Conservation (phyloP, 768 basidiomycete genomes). For the Dioszegia hungarica region DNA sequence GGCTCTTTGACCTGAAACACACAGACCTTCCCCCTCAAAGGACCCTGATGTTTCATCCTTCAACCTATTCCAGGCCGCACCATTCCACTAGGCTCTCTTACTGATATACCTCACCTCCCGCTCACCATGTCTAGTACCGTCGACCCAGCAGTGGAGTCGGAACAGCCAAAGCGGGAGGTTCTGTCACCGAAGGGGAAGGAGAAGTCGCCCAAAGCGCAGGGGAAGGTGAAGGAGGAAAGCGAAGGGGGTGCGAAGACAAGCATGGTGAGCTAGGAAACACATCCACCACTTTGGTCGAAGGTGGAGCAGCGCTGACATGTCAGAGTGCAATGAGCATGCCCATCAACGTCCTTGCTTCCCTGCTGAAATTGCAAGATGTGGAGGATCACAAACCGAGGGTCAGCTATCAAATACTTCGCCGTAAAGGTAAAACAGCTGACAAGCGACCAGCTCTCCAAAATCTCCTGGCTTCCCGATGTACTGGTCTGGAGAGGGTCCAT, state of each 20-base stretch:
- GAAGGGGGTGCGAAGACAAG: not conserved
- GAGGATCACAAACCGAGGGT: constrained; percentile 43
- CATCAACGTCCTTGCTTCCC: constrained; percentile 26
- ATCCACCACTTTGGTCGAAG: too few species aligned
- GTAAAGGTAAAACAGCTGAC: not conserved
- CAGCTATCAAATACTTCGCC: not conserved
- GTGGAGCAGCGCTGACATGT: not conserved
- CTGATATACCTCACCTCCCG: too few species aligned
- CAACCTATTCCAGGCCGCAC: too few species aligned
- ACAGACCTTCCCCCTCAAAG: too few species aligned
- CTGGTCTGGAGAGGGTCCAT: constrained; percentile 77
- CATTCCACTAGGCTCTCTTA: too few species aligned
- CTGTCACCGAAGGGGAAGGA: not conserved
- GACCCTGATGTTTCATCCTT: too few species aligned
- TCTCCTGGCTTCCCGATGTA: constrained; percentile 83
- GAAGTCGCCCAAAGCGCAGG: not conserved
- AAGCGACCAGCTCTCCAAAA: constrained; percentile 30
- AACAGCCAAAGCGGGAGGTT: too few species aligned
- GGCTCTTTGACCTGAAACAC: too few species aligned
- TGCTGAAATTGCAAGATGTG: constrained; percentile 37
- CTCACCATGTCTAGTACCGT: too few species aligned
- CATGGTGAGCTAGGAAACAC: not conserved
- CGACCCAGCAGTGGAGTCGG: too few species aligned
- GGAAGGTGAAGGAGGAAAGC: not conserved
- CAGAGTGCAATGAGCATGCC: constrained; percentile 21